Base-by-base conservation (phyloP, 1,284 basidiomycete species). In the Leccinum insigne region DNA sequence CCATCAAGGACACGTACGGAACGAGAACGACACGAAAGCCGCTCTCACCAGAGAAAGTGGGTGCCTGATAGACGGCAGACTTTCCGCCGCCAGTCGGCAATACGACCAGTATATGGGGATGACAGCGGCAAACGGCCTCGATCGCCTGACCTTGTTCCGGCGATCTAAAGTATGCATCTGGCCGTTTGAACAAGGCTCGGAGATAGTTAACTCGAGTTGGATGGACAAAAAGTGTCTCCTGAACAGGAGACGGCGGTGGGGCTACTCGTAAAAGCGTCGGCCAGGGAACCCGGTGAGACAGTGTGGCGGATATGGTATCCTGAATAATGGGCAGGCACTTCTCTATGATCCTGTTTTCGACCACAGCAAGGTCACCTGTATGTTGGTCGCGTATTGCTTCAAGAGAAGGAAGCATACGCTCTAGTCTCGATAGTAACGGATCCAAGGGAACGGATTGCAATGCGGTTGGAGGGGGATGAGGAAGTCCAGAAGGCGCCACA, bases 41-140 rank as follows among this genome's bases (percentile, higher is more conserved):
- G 7, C 35, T 35, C 2, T 63, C 56, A n/a, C 57, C 29, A 18
- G 56, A 59, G 29, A 63, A 63, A 14, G n/a, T 32, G 9, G 54
- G 42, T 14, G 42, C 62, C 26, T 63, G 56, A 8, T 63, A 63
- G 18, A 63, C n/a, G 2, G 62, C 56, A 16, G 56, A 63, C 11
- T 63, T 63, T 14, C 57, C 40, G 29, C 62, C 40, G 18, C 57
- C 29, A 13, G 40, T 63, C 2, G 9, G 42, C 18, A 63, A 47
- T 16, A 63, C 42, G 21, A 63, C 29, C 4, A 63, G 56, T 14
- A 63, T 5, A 18, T 63, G 56, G 14, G 61, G 26, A 49, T 61
- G 42, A 3, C 44, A 29, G 29, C 13, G 26, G 14, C 16, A 47
- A 32, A 61, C 14, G 7, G 18, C 44, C 16, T 61, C 44, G 2